Percentiles rank a stretch among this genome's conserved stretches.
Evolutionary conservation across 1,284 basidiomycete genomes (phyloP).

Genomic region (Ceratobasidium sp.): DNA sequence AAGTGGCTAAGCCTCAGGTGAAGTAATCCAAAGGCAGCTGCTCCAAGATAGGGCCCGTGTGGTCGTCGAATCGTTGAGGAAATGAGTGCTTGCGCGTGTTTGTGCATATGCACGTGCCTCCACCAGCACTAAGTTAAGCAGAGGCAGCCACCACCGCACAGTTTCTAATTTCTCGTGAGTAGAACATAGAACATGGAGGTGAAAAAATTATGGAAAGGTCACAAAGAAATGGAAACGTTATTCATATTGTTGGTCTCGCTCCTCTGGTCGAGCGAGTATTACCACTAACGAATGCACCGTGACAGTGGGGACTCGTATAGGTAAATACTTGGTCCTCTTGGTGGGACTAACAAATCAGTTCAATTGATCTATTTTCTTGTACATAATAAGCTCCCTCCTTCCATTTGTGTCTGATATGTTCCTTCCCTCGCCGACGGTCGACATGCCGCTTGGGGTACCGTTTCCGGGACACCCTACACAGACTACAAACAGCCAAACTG

Average conservation of each 20-base stretch:
- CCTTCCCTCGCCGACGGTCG: conserved; percentile 11
- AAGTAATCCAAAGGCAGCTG: too few species aligned
- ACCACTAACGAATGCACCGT: not conserved
- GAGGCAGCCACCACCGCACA: too few species aligned
- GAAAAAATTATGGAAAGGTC: not conserved
- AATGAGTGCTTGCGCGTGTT: not conserved
- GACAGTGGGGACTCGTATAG: conserved; percentile 34
- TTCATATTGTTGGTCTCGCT: conserved; percentile 17
- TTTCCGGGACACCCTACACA: conserved; percentile 31
- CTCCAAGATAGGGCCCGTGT: not conserved
- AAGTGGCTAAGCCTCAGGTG: too few species aligned
- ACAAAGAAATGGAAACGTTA: not conserved
- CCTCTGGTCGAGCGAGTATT: not conserved
- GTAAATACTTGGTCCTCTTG: conserved; percentile 2
- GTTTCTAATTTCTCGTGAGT: not conserved
- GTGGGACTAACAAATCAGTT: not conserved
- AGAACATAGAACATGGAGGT: not conserved
- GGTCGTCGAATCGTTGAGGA: too few species aligned
- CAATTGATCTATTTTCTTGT: not conserved
- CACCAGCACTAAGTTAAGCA: not conserved
- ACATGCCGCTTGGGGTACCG: conserved; percentile 33
- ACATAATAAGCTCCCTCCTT: conserved; percentile 17
- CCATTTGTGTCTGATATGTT: not conserved
- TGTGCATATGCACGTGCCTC: not conserved
- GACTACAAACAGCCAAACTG: conserved; percentile 28